phyloP scores from a whole-genome alignment of 108 stramenopile genomes.

The Nitzschia inconspicua region DNA sequence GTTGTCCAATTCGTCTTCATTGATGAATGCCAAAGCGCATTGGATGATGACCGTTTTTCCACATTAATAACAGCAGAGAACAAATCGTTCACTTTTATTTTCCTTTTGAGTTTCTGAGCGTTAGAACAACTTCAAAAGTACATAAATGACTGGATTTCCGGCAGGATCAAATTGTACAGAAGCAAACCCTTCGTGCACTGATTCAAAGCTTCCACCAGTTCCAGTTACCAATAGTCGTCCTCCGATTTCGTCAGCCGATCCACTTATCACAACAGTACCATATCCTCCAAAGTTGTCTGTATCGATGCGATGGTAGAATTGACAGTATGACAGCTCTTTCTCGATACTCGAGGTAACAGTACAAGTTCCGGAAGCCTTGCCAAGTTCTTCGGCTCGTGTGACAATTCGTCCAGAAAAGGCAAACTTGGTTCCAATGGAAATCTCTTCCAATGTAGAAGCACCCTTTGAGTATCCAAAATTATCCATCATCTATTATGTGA shows the following conservation, averaged over 20 bases:
- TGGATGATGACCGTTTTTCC: no score
- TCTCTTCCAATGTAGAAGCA: background rate
- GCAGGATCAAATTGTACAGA: conserved; percentile 21
- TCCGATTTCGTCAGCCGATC: conserved; percentile 13
- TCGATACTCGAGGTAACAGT: conserved; percentile 13
- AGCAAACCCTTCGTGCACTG: conserved; percentile 3
- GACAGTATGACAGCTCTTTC: conserved; percentile 14
- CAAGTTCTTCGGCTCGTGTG: conserved; percentile 7
- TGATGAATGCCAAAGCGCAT: no score
- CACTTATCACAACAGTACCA: conserved; percentile 8
- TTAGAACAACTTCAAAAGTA: conserved; percentile 12
- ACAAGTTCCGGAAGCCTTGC: background rate
- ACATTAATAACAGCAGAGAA: no score
- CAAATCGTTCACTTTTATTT: no score
- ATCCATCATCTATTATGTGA: conserved; percentile 17
- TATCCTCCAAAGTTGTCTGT: conserved; percentile 9
- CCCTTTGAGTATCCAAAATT: conserved; percentile 17
- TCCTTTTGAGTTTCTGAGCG: no score
- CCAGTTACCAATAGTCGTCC: conserved; percentile 23
- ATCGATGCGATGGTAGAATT: conserved; percentile 15
- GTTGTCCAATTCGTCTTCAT: no score
- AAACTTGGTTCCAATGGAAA: conserved; percentile 16
- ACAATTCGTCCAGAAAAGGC: conserved; percentile 22
- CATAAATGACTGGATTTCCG: conserved; percentile 22
- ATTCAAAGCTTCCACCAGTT: conserved; percentile 8